phyloP scores from a whole-genome alignment of 2,329 filamentous ascomycete species.

The Botrytis tulipae region DNA sequence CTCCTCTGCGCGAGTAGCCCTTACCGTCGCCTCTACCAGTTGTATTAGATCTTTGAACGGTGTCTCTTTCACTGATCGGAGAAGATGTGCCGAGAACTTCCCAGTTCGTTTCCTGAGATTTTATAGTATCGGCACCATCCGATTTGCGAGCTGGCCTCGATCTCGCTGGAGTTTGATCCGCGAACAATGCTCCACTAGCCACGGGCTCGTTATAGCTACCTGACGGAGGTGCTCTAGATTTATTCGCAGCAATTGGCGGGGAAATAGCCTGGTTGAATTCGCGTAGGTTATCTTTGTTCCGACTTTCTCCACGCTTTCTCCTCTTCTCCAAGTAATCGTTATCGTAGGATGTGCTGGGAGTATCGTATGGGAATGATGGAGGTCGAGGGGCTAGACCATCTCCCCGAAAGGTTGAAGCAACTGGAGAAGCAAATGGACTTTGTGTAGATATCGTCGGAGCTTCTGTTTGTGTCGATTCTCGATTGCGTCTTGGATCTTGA shows the following conservation, averaged over 20 bases:
- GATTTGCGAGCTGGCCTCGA: constrained; percentile 36
- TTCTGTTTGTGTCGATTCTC: constrained; percentile 56
- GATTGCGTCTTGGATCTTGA: constrained; percentile 41
- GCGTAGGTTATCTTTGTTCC: constrained; percentile 44
- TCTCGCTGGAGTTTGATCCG: constrained; percentile 37
- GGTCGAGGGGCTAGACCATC: constrained; percentile 58
- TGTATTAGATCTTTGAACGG: constrained; percentile 10
- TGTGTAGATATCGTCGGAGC: constrained; percentile 57
- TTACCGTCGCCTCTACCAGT: constrained; percentile 30
- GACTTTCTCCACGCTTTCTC: constrained; percentile 43
- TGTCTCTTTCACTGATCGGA: constrained; percentile 17
- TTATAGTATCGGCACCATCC: constrained; percentile 31
- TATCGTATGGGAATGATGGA: constrained; percentile 53
- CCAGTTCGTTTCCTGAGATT: constrained; percentile 29
- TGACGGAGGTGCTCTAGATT: constrained; percentile 55
- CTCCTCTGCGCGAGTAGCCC: constrained; percentile 23
- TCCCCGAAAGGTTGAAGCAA: constrained; percentile 49
- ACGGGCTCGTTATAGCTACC: constrained; percentile 54
- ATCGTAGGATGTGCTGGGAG: constrained; percentile 36
- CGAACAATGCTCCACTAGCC: constrained; percentile 41
- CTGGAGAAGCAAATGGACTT: constrained; percentile 57
- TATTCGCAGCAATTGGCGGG: constrained; percentile 58
- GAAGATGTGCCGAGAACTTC: constrained; percentile 24
- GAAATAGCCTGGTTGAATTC: constrained; percentile 34
- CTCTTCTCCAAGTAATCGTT: constrained; percentile 47